A percentile compares a stretch with the other conserved stretches of the same genome.
Conservation (phyloP, 2,329 filamentous ascomycete genomes). For the Neoarthrinium moseri region DNA sequence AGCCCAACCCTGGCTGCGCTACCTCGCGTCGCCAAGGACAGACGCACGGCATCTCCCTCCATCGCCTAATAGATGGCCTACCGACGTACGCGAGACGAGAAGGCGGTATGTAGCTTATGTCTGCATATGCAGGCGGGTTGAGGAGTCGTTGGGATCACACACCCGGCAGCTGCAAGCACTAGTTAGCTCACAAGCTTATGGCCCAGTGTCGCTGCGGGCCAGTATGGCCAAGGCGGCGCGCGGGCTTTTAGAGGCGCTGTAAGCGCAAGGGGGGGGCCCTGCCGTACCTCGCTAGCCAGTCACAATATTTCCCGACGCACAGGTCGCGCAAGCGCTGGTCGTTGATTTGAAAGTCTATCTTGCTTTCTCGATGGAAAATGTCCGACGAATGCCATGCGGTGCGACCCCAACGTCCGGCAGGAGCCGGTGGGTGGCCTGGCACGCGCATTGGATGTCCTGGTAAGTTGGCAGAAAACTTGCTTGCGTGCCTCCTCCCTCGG, state of each 20-base stretch:
- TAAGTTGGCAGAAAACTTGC: no score
- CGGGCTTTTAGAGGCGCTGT: background rate
- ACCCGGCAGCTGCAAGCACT: no score
- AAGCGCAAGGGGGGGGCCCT: background rate
- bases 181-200: no score
- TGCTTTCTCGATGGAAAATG: background rate
- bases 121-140: slow-evolving; percentile 1
- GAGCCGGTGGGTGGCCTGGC: background rate
- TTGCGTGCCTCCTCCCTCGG: background rate
- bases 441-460: no score
- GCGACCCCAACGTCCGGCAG: background rate
- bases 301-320: background rate
- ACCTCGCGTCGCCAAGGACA: no score
- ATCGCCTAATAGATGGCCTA: background rate
- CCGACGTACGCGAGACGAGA: background rate
- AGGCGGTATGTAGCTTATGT: background rate
- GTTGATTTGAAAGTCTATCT: slow-evolving; percentile 1
- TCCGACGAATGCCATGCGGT: background rate
- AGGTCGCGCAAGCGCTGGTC: background rate
- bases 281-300: background rate
- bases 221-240: no score
- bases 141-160: no score
- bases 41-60: background rate
- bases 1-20: no score
- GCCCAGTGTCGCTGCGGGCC: no score